Evolutionary conservation across 2,329 filamentous ascomycete species (phyloP), one percentile per base, ranked within the genome.

Genomic region (Fusarium napiforme): DNA sequence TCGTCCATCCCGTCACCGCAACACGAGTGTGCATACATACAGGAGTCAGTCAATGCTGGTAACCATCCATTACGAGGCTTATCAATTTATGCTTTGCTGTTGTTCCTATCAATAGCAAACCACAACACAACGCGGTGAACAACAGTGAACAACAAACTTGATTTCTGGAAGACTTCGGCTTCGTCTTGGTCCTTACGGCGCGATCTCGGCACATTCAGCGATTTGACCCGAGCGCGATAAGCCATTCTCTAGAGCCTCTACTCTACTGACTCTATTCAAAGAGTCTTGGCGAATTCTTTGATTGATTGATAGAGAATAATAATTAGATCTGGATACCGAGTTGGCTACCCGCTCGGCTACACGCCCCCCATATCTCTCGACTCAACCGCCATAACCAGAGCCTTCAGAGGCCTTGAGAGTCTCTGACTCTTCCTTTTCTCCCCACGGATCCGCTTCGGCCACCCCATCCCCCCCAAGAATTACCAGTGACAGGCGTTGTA

Each of bases 151-250:
- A 62, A 32, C 26, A 68, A 68, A 68, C 65, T 30, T 72, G 64
- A n/a, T 57, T 57, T 65, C 56, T 62, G 50, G 58, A 60, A 67
- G 28, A 49, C 39, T 60, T 67, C 47, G 65, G 64, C 63, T 43
- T 50, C 43, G 26, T 36, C 63, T 43, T 50, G 26, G 26, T 36
- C 43, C 43, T 34, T 34, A 53, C 67, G 67, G 66, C 43, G 42
- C 49, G 60, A 60, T 50, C 58, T 72, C 60, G 67, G 67, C 34
- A 52, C 23, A 58, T 65, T 39, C 53, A 53, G n/a, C 49, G 40
- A 60, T 42, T 72, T 58, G 55, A 66, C 64, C 64, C 64, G 69
- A 70, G 53, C 45, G 59, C 69, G 65, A 72, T 64, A 72, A 64
- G 64, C 64, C 67, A 62, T 39, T 34, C 49, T 66, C 49, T 43